Base-by-base conservation (phyloP, 768 basidiomycete genomes). In the Tricholoma hemisulphureum region DNA sequence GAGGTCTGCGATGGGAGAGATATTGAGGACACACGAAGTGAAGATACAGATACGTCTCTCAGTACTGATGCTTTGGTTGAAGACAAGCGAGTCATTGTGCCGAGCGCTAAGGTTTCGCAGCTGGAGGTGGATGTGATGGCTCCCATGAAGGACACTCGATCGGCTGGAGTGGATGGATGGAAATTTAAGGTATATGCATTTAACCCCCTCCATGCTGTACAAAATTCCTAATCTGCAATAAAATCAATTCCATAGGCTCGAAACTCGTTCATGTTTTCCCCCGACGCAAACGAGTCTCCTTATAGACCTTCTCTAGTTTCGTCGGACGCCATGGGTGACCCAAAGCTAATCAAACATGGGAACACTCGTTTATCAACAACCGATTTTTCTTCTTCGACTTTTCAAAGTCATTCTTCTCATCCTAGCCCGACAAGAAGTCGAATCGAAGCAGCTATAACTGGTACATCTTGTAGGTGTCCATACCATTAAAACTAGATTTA, bases 181-280 rank as follows among this genome's bases (percentile, higher is more conserved):
- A 84, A 82, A 59, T 93, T 93, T 78, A 92, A 87, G 80, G 88
- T 87, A 63, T 64, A 58, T 63, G n/a, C 28, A 21, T 16, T 13
- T 35, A 1, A 31, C 14, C 46, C 56, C 41, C 16, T 24, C 20
- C 28, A 32, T 23, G 2, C 35, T 26, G 55, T 51, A 46, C n/a
- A n/a, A n/a, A n/a, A 37, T 53, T 39, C 45, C 26, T 21, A 57
- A 50, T 51, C 51, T 18, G 41, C 26, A 21, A 24, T 45, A n/a
- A 52, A 56, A 20, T 24, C 8, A 13, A 24, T 45, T 2, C 8
- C 43, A 16, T 64, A 97, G 95, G 82, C 93, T 24, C 87, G 97
- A 57, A 99, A 99, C 73, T 87, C 91, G 3, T 78, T 99, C 53
- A 97, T 97, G 93, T 99, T 98, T 67, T 69, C 89, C 0, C 95